A percentile compares a stretch with the other conserved stretches of the same genome.
Evolutionary conservation across 1,284 basidiomycete genomes (phyloP).

Genomic region (Cryptococcus wingfieldii): DNA sequence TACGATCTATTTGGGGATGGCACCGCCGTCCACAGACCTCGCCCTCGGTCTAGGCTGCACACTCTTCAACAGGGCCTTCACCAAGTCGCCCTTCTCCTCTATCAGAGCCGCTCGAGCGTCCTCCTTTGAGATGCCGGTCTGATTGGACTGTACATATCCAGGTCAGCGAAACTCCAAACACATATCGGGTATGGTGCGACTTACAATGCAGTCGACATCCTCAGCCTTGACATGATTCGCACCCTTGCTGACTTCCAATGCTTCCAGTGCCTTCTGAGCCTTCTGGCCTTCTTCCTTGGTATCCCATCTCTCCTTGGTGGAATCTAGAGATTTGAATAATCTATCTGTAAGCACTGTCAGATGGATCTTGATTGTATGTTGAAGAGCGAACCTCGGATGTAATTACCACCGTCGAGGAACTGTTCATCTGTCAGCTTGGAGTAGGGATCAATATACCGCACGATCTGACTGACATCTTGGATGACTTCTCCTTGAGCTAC

Average conservation of each 20-base stretch:
- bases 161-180: neutral
- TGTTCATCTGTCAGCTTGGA: neutral
- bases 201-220: conserved; percentile 41
- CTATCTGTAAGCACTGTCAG: neutral
- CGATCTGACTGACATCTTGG: neutral
- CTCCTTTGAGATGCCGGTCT: conserved; percentile 30
- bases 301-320: conserved; percentile 25
- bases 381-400: neutral
- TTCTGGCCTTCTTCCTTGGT: conserved; percentile 39
- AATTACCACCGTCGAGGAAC: neutral
- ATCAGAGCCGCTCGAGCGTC: conserved; percentile 32
- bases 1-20: conserved; percentile 5
- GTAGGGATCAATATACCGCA: neutral
- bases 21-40: conserved; percentile 21
- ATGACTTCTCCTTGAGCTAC: too few species aligned
- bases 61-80: conserved; percentile 34
- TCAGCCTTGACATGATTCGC: conserved; percentile 20
- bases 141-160: conserved; percentile 23
- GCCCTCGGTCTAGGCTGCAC: conserved; percentile 29
- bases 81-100: conserved; percentile 35
- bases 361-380: neutral
- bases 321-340: neutral
- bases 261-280: conserved; percentile 39
- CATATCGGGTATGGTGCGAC: conserved; percentile 5
- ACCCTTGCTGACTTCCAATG: conserved; percentile 25